Percentiles rank a stretch among this genome's conserved stretches.
These are phyloP conservation scores for Dactylorhiza incarnata DNA, from an alignment of 106 monocot genomes.

Conservation along the genomic window DNA sequence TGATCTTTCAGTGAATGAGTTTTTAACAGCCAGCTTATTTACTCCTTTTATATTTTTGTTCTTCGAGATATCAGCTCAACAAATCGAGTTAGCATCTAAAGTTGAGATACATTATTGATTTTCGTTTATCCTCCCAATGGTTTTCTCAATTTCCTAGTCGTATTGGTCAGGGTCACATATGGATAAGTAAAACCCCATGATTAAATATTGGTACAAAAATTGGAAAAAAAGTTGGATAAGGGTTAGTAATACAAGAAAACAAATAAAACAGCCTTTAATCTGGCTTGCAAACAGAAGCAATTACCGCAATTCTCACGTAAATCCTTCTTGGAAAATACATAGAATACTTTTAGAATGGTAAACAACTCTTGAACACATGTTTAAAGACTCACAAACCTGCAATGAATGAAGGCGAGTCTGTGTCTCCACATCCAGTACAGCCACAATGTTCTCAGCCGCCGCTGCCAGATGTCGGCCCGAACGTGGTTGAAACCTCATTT, in stretches of 20 bases:
- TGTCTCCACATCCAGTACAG: slow-evolving; percentile 37
- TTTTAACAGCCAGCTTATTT: too few relatives aligned
- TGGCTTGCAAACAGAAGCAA: neutral
- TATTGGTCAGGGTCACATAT: neutral
- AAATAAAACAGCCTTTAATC: neutral
- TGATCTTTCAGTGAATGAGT: neutral
- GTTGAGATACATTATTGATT: too few relatives aligned
- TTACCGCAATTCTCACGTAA: neutral
- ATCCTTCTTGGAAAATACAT: neutral
- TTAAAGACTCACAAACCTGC: slow-evolving; percentile 16
- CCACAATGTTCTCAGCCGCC: slow-evolving; percentile 49
- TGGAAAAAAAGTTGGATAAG: neutral
- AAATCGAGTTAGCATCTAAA: too few relatives aligned
- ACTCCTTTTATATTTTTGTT: too few relatives aligned
- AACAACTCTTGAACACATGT: neutral
- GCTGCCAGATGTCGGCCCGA: slow-evolving; percentile 65
- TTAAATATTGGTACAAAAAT: neutral
- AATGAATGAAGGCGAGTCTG: slow-evolving; percentile 26
- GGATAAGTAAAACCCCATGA: neutral
- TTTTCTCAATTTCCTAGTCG: neutral
- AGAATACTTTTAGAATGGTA: neutral
- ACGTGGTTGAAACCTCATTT: slow-evolving; percentile 80
- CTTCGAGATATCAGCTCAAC: too few relatives aligned
- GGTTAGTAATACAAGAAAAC: neutral
- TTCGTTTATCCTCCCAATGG: too few relatives aligned